A percentile compares a stretch with the other conserved stretches of the same genome.
Evolutionary conservation across 2,329 filamentous ascomycete species (phyloP).

Genomic region (Graphilbum ipis-grandicollis): DNA sequence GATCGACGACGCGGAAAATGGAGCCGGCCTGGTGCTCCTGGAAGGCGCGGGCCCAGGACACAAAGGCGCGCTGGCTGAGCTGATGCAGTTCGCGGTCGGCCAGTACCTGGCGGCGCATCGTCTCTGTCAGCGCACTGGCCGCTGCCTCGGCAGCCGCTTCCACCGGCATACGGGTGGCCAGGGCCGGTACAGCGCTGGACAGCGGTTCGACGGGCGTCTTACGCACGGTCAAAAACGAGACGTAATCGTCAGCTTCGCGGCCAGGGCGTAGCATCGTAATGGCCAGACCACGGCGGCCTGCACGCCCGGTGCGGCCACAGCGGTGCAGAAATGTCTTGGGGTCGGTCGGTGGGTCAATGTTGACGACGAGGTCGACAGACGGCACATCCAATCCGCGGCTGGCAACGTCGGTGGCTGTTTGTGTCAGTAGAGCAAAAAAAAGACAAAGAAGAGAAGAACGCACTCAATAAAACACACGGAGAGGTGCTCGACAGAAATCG

Average conservation of each 20-base stretch:
- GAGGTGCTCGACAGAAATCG: conserved; percentile 59
- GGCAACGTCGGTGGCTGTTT: conserved; percentile 57
- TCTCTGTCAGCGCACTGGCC: conserved; percentile 23
- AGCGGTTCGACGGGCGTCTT: conserved; percentile 66
- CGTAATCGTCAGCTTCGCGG: conserved; percentile 66
- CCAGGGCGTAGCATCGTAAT: conserved; percentile 75
- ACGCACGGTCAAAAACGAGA: conserved; percentile 69
- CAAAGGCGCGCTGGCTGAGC: conserved; percentile 80
- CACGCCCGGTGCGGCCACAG: conserved; percentile 75
- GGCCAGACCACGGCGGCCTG: conserved; percentile 70
- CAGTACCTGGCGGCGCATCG: conserved; percentile 19
- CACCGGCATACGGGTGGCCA: conserved; percentile 36
- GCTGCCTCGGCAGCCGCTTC: conserved; percentile 22
- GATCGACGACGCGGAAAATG: conserved; percentile 68
- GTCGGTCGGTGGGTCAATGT: conserved; percentile 69
- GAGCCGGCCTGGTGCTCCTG: conserved; percentile 78
- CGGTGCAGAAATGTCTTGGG: conserved; percentile 93
- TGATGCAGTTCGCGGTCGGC: conserved; percentile 57
- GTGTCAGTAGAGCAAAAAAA: background rate
- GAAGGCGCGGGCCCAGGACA: conserved; percentile 85
- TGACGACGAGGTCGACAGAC: conserved; percentile 77
- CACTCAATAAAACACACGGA: conserved; percentile 61
- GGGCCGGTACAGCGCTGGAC: conserved; percentile 30
- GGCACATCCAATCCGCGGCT: conserved; percentile 84
- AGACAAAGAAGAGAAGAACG: background rate